Percentiles rank a stretch among this genome's conserved stretches.
Conservation (phyloP, 495 filamentous ascomycete species). For the Staphylotrichum tortipilum region DNA sequence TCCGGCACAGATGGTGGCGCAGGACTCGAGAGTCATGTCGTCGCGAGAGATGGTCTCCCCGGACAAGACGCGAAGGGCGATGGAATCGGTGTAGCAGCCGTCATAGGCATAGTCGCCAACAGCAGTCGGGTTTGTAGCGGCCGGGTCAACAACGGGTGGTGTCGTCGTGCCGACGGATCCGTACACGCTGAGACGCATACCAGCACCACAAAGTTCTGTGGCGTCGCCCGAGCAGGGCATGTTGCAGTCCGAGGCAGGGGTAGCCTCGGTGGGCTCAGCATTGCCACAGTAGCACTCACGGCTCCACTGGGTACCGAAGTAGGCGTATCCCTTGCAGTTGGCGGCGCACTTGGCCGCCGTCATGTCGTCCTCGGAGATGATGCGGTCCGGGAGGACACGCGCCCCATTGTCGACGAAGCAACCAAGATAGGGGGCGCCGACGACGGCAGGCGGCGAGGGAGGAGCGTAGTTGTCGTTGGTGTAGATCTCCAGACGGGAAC, state of each 20-base stretch:
- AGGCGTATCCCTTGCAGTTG: constrained; percentile 44
- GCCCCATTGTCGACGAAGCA: constrained; percentile 45
- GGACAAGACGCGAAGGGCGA: background rate
- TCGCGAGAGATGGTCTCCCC: background rate
- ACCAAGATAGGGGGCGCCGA: constrained; percentile 30
- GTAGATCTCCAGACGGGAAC: constrained; percentile 44
- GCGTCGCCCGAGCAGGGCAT: constrained; percentile 39
- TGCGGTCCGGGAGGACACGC: constrained; percentile 38
- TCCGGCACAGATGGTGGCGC: background rate
- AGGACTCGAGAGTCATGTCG: background rate
- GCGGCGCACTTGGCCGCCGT: constrained; percentile 50
- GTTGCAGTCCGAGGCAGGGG: constrained; percentile 30
- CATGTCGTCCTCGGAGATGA: constrained; percentile 37
- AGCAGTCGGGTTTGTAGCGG: background rate
- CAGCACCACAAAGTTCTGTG: constrained; percentile 32
- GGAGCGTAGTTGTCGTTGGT: constrained; percentile 22
- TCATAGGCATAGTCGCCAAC: background rate
- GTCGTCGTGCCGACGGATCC: background rate
- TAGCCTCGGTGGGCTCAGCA: constrained; percentile 29
- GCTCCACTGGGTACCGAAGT: constrained; percentile 57
- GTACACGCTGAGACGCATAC: constrained; percentile 44
- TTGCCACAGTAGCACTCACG: constrained; percentile 61
- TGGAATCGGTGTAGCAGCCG: background rate
- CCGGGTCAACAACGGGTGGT: background rate
- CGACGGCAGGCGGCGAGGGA: constrained; percentile 8